Conservation (phyloP, 441 rosid genomes). For the Dalechampia spathulata region DNA sequence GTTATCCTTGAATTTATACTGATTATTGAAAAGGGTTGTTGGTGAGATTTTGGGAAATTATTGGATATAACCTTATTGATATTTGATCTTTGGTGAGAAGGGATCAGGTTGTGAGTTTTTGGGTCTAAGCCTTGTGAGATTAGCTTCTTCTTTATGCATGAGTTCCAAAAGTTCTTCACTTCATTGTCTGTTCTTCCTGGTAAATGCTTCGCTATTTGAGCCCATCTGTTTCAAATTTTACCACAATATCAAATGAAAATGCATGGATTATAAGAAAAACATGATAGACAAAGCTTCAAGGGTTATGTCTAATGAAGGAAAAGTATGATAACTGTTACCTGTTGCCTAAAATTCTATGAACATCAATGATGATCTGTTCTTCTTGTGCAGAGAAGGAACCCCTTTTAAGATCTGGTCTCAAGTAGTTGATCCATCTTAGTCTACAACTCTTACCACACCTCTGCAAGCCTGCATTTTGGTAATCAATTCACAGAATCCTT, state of each 20-base stretch:
- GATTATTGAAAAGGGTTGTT: slow-evolving; percentile 19
- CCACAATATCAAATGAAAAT: too few species aligned
- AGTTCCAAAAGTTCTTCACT: slow-evolving; percentile 85
- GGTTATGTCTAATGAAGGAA: too few species aligned
- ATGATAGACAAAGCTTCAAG: too few species aligned
- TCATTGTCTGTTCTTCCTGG: slow-evolving; percentile 94
- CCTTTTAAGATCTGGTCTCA: slow-evolving; percentile 61
- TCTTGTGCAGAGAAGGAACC: slow-evolving; percentile 53
- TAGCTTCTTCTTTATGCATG: slow-evolving; percentile 60
- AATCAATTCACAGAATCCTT: too few species aligned
- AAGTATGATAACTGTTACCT: too few species aligned
- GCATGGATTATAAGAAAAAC: too few species aligned
- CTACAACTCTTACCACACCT: too few species aligned
- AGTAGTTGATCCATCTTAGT: too few species aligned
- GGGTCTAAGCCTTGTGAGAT: slow-evolving; percentile 65
- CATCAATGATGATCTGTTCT: slow-evolving; percentile 60
- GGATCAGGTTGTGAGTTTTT: slow-evolving; percentile 52
- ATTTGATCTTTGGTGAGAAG: slow-evolving; percentile 37
- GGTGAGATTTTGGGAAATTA: slow-evolving; percentile 12
- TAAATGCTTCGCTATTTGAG: slow-evolving; percentile 64
- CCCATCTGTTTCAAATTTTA: slow-evolving; percentile 95
- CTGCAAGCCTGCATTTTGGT: slow-evolving; percentile 49
- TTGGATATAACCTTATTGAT: slow-evolving; percentile 17
- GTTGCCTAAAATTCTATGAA: slow-evolving; percentile 70
- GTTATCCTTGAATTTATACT: slow-evolving; percentile 10